Conservation (phyloP, 1,139 yeast genomes). For the Suhomyces yuchorum region DNA sequence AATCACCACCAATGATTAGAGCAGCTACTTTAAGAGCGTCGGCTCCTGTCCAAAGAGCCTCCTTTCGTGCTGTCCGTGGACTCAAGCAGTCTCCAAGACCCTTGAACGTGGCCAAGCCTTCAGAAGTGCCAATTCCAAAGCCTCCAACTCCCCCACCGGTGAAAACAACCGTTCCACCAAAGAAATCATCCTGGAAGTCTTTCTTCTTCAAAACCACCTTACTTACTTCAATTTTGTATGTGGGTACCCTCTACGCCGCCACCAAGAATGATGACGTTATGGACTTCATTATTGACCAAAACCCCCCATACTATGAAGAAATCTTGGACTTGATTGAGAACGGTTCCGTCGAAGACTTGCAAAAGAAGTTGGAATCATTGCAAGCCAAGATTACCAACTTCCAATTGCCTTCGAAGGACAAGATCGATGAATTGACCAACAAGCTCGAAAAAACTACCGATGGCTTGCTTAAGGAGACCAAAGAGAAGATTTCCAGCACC, state of each 20-base stretch:
- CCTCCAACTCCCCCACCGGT: slow-evolving; percentile 12
- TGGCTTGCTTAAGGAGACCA: slow-evolving; percentile 41
- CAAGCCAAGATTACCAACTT: slow-evolving; percentile 25
- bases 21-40: slow-evolving; percentile 14
- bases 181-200: slow-evolving; percentile 33
- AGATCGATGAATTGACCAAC: slow-evolving; percentile 37
- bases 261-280: slow-evolving; percentile 48
- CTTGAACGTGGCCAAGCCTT: slow-evolving; percentile 1
- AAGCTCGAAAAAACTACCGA: slow-evolving; percentile 39
- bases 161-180: slow-evolving; percentile 10
- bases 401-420: slow-evolving; percentile 35
- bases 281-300: slow-evolving; percentile 50
- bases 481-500: slow-evolving; percentile 27
- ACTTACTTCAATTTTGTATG: slow-evolving; percentile 36
- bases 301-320: slow-evolving; percentile 49
- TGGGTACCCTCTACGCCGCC: slow-evolving; percentile 45
- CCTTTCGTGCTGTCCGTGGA: slow-evolving; percentile 9
- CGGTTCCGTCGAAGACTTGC: slow-evolving; percentile 39
- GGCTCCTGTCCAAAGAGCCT: slow-evolving; percentile 7
- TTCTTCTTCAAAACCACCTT: slow-evolving; percentile 37
- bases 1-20: slow-evolving; percentile 16
- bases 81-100: slow-evolving; percentile 5
- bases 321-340: slow-evolving; percentile 44
- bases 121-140: slow-evolving; percentile 10
- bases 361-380: slow-evolving; percentile 24